Evolutionary conservation across 306 rosid genomes (phyloP).

Genomic region (Castanospermum australe): DNA sequence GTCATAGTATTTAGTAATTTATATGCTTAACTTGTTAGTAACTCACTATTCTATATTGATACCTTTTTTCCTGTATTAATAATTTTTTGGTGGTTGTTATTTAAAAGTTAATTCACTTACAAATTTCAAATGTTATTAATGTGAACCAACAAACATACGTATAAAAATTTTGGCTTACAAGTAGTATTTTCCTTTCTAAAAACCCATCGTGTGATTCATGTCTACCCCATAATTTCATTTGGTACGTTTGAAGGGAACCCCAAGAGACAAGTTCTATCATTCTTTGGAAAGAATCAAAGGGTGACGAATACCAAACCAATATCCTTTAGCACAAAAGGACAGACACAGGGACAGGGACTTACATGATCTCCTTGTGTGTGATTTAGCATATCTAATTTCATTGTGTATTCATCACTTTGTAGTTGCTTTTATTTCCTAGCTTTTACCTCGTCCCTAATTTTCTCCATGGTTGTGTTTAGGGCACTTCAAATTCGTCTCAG

Average conservation of each 20-base stretch:
- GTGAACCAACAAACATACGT: too few species aligned
- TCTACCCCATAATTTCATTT: too few species aligned
- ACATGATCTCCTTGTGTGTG: background rate
- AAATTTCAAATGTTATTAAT: too few species aligned
- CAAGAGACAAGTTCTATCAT: background rate
- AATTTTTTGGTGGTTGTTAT: too few species aligned
- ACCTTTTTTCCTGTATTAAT: too few species aligned
- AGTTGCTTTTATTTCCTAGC: background rate
- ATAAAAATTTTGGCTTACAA: too few species aligned
- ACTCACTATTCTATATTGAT: too few species aligned
- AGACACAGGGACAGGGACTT: background rate
- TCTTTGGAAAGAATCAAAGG: background rate
- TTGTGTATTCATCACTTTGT: slow-evolving; percentile 7
- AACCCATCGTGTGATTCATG: too few species aligned
- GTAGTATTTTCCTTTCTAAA: too few species aligned
- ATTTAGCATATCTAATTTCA: background rate
- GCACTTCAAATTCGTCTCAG: background rate
- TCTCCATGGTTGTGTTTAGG: background rate
- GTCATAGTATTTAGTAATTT: too few species aligned
- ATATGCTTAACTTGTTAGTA: too few species aligned
- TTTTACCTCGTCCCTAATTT: background rate
- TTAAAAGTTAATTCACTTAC: too few species aligned
- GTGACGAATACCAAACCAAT: background rate
- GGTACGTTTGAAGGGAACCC: background rate
- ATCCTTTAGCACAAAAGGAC: background rate